Evolutionary conservation across 495 filamentous ascomycete genomes (phyloP), one percentile per base, ranked within the genome.

Genomic region (Hypoxylon lienhwacheense): DNA sequence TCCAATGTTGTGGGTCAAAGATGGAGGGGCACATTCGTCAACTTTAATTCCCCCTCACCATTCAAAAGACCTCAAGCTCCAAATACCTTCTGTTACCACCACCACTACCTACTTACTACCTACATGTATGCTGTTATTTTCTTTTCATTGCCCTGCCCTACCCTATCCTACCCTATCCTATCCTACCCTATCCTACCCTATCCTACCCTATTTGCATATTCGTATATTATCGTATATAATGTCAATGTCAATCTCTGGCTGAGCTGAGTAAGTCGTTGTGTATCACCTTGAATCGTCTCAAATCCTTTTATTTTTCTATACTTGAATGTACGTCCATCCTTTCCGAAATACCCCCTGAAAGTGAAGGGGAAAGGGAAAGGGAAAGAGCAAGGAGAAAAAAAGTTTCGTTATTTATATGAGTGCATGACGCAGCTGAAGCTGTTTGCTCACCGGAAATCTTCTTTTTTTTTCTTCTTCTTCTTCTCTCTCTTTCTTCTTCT

Each of bases 1-100:
- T 15, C 19, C 20, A 19, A 34, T 39, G 24, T 12, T 31, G 53
- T 56, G 58, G 58, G 34, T 19, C 47, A 22, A 35, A 36, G 47
- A 61, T 61, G 58, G 58, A 61, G 53, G 58, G 58, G 59, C 43
- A 62, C 19, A 55, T 32, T 61, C 45, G 46, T 55, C 58, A 61
- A 61, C 41, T 20, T 57, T 56, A 49, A 55, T 57, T 47, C 52
- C 53, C n/a, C 59, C 59, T 56, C 59, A 56, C 36, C 44, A 47
- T 49, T 46, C 21, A 51, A 57, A 57, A 48, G 42, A 56, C 39
- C 42, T 51, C 36, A 42, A 55, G 51, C 57, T 61, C 46, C 46
- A 56, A 22, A n/a, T n/a, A n/a, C n/a, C n/a, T n/a, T n/a, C n/a
- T n/a, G n/a, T n/a, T n/a, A n/a, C n/a, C n/a, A n/a, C n/a, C n/a